Conservation (phyloP, 306 rosid genomes). For the Albizia julibrissin region DNA sequence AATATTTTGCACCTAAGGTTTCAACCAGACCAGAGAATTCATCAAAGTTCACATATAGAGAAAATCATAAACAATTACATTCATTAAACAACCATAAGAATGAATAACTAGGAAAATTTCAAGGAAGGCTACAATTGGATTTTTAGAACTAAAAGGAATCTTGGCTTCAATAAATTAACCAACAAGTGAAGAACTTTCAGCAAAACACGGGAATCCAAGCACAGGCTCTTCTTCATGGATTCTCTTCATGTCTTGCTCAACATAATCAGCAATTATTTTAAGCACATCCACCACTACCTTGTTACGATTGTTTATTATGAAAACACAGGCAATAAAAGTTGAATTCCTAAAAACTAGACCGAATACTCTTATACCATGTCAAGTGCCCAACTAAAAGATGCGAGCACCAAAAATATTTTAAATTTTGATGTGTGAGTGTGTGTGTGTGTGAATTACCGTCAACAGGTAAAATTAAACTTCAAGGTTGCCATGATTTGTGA, state of each 20-base stretch:
- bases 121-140: not conserved
- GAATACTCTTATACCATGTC: not conserved
- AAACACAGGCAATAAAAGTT: not conserved
- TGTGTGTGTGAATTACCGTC: not conserved
- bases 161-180: not conserved
- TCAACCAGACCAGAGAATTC: slow-evolving; percentile 23
- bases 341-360: not conserved
- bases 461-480: not conserved
- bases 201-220: not conserved
- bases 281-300: not conserved
- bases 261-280: not conserved
- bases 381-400: not conserved
- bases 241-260: slow-evolving; percentile 20
- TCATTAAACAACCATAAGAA: slow-evolving; percentile 3
- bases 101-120: not conserved
- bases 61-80: slow-evolving; percentile 17
- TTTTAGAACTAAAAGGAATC: slow-evolving; percentile 11
- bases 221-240: not conserved
- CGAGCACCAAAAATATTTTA: not conserved
- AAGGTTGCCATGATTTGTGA: not conserved
- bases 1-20: slow-evolving; percentile 72
- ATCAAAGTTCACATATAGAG: slow-evolving; percentile 23
- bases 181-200: not conserved
- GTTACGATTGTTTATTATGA: not conserved
- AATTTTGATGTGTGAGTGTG: not conserved